phyloP scores from a whole-genome alignment of 2,329 filamentous ascomycete species.

The Furcasterigmium sp. region DNA sequence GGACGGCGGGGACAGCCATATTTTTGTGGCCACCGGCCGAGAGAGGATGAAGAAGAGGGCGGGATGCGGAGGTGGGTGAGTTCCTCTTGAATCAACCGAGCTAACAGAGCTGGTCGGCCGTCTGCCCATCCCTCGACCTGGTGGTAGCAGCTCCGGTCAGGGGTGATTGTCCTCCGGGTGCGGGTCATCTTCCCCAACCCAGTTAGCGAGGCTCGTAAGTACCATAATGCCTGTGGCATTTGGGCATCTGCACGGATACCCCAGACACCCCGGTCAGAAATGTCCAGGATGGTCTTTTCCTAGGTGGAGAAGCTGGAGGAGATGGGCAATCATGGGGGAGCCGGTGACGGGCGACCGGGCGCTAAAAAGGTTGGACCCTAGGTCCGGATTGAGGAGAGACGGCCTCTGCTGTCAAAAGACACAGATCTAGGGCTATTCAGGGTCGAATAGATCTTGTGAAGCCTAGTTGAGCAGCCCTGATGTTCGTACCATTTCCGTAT shows the following conservation, averaged over 20 bases:
- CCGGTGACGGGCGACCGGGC: background rate
- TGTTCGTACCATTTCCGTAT: no score
- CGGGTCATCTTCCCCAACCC: background rate
- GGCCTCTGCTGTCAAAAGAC: no score
- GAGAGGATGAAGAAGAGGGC: background rate
- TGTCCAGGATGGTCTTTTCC: background rate
- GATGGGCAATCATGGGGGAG: background rate
- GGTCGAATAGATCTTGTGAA: no score
- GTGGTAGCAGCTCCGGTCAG: no score
- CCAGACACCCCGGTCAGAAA: background rate
- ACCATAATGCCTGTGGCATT: no score
- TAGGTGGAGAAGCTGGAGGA: background rate
- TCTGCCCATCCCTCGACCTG: no score
- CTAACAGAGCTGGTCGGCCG: background rate
- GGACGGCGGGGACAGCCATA: background rate
- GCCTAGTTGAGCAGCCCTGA: no score
- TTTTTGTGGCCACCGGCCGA: background rate
- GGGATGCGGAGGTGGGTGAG: background rate
- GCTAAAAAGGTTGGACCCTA: constrained; percentile 1
- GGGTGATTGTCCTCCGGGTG: background rate
- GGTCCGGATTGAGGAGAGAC: no score
- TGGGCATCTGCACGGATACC: background rate
- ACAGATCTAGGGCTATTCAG: no score
- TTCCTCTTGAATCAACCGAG: background rate
- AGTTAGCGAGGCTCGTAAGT: background rate